Percentiles rank a stretch among this genome's conserved stretches.
These are phyloP conservation scores for Leccinum subfulvum DNA, from an alignment of 1,284 basidiomycete genomes.

Conservation along the genomic window DNA sequence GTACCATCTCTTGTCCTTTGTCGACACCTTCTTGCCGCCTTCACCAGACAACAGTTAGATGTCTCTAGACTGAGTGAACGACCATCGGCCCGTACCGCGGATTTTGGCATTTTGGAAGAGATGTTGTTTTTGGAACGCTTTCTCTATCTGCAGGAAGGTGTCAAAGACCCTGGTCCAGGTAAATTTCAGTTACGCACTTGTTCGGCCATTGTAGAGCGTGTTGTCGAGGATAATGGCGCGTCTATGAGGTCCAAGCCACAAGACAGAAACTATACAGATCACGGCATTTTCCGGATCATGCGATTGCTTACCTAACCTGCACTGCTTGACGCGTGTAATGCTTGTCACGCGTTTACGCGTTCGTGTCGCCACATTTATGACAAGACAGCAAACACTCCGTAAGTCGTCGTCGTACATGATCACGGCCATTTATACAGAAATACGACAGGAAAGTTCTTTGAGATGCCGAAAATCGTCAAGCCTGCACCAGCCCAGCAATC, in stretches of 20 bases:
- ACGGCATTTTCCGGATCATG: slow-evolving; percentile 39
- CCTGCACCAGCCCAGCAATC: slow-evolving; percentile 66
- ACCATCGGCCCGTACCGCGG: slow-evolving; percentile 60
- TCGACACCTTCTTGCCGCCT: slow-evolving; percentile 88
- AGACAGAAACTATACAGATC: slow-evolving; percentile 47
- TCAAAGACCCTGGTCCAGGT: not conserved
- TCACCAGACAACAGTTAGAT: slow-evolving; percentile 20
- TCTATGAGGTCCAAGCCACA: slow-evolving; percentile 39
- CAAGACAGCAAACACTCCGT: slow-evolving; percentile 73
- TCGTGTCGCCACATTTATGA: slow-evolving; percentile 42
- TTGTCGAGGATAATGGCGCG: slow-evolving; percentile 15
- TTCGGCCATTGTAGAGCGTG: slow-evolving; percentile 29
- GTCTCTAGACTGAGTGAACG: slow-evolving; percentile 10
- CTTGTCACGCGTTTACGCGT: slow-evolving; percentile 17
- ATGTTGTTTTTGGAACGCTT: slow-evolving; percentile 95
- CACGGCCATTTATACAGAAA: slow-evolving; percentile 6
- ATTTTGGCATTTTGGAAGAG: slow-evolving; percentile 98
- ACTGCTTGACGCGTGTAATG: slow-evolving; percentile 16
- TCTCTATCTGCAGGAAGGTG: slow-evolving; percentile 68
- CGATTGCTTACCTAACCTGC: not conserved
- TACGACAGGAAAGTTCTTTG: slow-evolving; percentile 63
- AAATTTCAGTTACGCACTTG: slow-evolving; percentile 24
- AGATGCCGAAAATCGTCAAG: slow-evolving; percentile 64
- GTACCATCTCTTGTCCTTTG: slow-evolving; percentile 98
- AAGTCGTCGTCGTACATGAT: slow-evolving; percentile 12